These are phyloP conservation scores for Sporothrix dimorphospora DNA, from an alignment of 2,329 filamentous ascomycete genomes.

Conservation along the genomic window DNA sequence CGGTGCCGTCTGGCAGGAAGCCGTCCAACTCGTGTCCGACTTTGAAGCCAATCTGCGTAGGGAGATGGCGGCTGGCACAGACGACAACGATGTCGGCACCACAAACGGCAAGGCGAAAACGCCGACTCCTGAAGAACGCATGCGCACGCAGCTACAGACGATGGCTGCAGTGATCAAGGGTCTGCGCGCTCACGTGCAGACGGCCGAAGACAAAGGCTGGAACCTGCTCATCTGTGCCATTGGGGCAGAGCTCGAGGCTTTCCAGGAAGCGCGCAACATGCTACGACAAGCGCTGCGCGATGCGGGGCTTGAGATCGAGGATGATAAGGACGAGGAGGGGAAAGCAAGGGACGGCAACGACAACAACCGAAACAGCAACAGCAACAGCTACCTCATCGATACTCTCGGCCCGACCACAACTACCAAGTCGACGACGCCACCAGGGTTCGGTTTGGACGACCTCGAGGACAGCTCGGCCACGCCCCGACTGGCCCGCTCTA, in stretches of 20 bases:
- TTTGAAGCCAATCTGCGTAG: slow-evolving; percentile 68
- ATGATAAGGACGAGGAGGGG: slow-evolving; percentile 25
- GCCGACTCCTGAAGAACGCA: slow-evolving; percentile 31
- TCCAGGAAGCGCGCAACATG: slow-evolving; percentile 41
- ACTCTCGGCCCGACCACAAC: neutral
- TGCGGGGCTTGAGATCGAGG: slow-evolving; percentile 39
- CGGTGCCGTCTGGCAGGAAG: slow-evolving; percentile 66
- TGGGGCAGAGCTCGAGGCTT: slow-evolving; percentile 59
- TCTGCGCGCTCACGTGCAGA: slow-evolving; percentile 57
- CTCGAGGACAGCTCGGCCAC: slow-evolving; percentile 31
- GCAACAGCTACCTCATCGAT: neutral
- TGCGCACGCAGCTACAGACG: slow-evolving; percentile 51
- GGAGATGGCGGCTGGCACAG: slow-evolving; percentile 50
- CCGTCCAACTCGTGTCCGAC: slow-evolving; percentile 59
- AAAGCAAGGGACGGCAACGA: neutral
- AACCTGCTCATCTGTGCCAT: slow-evolving; percentile 76
- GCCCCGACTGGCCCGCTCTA: slow-evolving; percentile 42
- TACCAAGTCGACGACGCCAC: neutral
- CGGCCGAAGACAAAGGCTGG: slow-evolving; percentile 67
- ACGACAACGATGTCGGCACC: slow-evolving; percentile 30
- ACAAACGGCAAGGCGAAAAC: slow-evolving; percentile 37
- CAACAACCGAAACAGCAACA: neutral
- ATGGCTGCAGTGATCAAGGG: slow-evolving; percentile 61
- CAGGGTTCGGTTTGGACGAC: neutral
- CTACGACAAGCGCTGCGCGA: slow-evolving; percentile 39